A percentile compares a stretch with the other conserved stretches of the same genome.
phyloP scores from a whole-genome alignment of 2,329 filamentous ascomycete genomes.

The Exophiala viscosa region DNA sequence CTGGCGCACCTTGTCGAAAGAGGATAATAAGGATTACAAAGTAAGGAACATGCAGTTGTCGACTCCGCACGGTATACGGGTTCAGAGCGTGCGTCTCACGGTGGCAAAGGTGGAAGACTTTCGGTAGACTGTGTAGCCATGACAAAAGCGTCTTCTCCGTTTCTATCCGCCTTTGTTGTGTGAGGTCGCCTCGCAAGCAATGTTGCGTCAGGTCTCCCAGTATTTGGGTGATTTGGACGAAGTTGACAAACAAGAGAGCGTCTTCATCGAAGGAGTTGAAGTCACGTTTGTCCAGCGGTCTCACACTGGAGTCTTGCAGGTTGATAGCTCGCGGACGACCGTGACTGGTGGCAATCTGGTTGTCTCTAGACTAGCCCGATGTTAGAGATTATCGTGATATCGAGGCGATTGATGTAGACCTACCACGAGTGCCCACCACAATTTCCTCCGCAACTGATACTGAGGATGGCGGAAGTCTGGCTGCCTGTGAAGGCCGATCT shows the following conservation, averaged over 20 bases:
- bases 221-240: conserved; percentile 22
- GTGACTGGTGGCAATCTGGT: conserved; percentile 22
- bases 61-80: conserved; percentile 18
- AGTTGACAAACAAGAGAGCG: conserved; percentile 21
- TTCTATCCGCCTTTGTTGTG: conserved; percentile 23
- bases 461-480: conserved; percentile 32
- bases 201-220: conserved; percentile 22
- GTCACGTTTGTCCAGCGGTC: conserved; percentile 17
- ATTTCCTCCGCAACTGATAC: conserved; percentile 34
- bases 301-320: conserved; percentile 19
- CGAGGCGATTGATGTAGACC: conserved; percentile 18
- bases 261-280: conserved; percentile 17
- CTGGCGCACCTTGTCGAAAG: conserved; percentile 15
- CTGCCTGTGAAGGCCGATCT: conserved; percentile 44
- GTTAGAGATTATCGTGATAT: not conserved
- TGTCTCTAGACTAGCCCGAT: conserved; percentile 27
- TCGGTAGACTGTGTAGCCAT: conserved; percentile 34
- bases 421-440: conserved; percentile 45
- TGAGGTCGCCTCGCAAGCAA: conserved; percentile 29
- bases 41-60: conserved; percentile 22
- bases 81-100: conserved; percentile 8
- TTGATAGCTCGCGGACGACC: conserved; percentile 22
- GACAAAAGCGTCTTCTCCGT: conserved; percentile 33
- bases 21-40: conserved; percentile 21
- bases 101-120: conserved; percentile 13